Base-by-base conservation (phyloP, 192 early-diverging fungal genomes). In the Podila epigama region DNA sequence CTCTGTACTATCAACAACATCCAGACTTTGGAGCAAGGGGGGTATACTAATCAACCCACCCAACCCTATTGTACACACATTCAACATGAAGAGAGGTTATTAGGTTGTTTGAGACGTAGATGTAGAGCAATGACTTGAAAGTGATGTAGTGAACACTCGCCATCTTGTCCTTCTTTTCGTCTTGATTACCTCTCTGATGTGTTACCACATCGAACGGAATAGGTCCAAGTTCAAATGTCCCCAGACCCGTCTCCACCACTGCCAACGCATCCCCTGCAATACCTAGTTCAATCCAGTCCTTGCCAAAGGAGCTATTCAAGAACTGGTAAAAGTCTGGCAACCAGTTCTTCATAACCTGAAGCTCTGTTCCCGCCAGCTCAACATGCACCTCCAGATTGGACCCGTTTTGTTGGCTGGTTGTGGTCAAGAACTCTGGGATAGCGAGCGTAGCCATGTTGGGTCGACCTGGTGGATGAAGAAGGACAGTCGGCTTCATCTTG, bases 161-260 rank as follows among this genome's bases (percentile, higher is more conserved):
- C 32, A 34, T 62, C 31, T 15, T 20, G 40, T 40, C n/a, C 39
- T 60, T 10, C 41, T 22, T 25, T 16, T 4, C 13, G 8, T 36
- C 9, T 51, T n/a, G 25, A n/a, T 63, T 58, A 68, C 73, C 73
- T 60, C 53, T 55, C 55, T 77, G 73, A 6, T 20, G 54, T 10
- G 61, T 68, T 13, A 63, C 28, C 16, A 77, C 73, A 13, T 77
- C 61, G 37, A 77, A 77, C 16, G 60, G 33, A 9, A 77, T 77
- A 1, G 73, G 73, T 11, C 73, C 73, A 22, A 77, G 60, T 55
- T 77, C 73, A 59, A 77, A 77, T 1, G 42, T 77, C 4, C 73
- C 73, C 25, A 77, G 60, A 18, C 73, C 73, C 25, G 48, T 54
- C 29, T 77, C 73, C 8, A 77, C 73, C 55, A 68, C 31, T 1